Evolutionary conservation across 139 green algal species (phyloP), one percentile per base, ranked within the genome.

Genomic region (Picochlorum sp.): DNA sequence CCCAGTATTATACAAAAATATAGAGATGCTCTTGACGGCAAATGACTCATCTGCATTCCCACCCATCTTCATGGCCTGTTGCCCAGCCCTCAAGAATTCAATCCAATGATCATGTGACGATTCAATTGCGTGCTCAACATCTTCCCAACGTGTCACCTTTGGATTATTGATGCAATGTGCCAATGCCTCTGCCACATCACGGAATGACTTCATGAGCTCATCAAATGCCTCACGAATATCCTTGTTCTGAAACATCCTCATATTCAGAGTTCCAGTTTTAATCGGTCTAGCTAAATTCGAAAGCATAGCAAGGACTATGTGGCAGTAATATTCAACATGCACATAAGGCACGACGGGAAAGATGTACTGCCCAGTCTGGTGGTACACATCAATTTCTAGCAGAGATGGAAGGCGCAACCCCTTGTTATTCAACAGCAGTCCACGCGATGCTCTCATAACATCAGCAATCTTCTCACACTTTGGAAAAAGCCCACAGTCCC

Each of bases 311-410:
- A 28, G 13, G 4, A 59, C 23, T 7, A 59, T 38, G 9, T 30
- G 23, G 13, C 13, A 34, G 7, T 28, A 30, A n/a, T 18, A 30
- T 0, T 59, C 13, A 8, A 59, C 23, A 23, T 59, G 51, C 6
- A 34, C 13, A 14, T 30, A 59, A 2, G 20, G 21, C n/a, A 59
- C 1, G 0, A 38, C 15, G 7, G 51, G 51, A 59, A 59, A 59
- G 6, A 20, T 9, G 20, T 34, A 38, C 16, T 15, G n/a, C 23
- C 21, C 23, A 26, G 47, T 26, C 8, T 41, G 34, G 14, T 26
- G 15, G 11, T 59, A 59, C 21, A 59, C n/a, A 59, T 59, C 51
- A 59, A 59, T 18, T 14, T 59, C 51, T 14, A 59, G 23, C 7
- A 30, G 2, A 4, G 26, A 20, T 15, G 51, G 51, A 15, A 59